These are phyloP conservation scores for Penstemon barbatus DNA, from an alignment of 257 asterid species.

Conservation along the genomic window DNA sequence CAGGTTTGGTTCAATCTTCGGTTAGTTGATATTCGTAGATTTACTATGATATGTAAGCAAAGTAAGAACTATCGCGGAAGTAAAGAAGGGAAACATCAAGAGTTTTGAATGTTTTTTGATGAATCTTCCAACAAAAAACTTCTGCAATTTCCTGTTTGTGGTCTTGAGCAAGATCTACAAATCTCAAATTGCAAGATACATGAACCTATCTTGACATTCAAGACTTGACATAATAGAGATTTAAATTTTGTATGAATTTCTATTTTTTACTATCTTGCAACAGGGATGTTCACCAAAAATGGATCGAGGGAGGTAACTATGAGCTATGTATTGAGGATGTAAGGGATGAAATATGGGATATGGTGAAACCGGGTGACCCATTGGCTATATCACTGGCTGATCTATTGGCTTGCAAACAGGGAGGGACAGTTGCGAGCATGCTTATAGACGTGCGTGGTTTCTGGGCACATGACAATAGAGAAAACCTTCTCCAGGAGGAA, in stretches of 20 bases:
- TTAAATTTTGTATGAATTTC: neutral
- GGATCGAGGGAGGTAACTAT: conserved; percentile 98
- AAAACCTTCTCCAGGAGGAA: conserved; percentile 98
- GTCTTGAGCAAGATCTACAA: conserved; percentile 49
- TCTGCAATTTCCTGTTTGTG: conserved; percentile 74
- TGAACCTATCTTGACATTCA: neutral
- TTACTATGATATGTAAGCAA: conserved; percentile 6
- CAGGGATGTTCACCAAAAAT: conserved; percentile 99
- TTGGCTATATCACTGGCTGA: conserved; percentile 73
- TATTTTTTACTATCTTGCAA: conserved; percentile 29
- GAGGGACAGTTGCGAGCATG: conserved; percentile 99
- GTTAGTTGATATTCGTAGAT: neutral
- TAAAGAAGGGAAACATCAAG: conserved; percentile 50
- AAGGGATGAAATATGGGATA: conserved; percentile 98
- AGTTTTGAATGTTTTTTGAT: conserved; percentile 55
- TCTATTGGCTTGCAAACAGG: conserved; percentile 86
- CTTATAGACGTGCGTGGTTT: conserved; percentile 94
- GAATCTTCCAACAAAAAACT: conserved; percentile 52
- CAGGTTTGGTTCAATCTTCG: conserved; percentile 52
- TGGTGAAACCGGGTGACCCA: conserved; percentile 91
- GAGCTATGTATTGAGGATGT: conserved; percentile 98
- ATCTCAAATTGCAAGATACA: conserved; percentile 70
- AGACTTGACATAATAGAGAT: neutral
- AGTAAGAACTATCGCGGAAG: conserved; percentile 42
- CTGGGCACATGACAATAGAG: conserved; percentile 99